Evolutionary conservation across 768 basidiomycete genomes (phyloP).

Genomic region (Cystofilobasidium capitatum): DNA sequence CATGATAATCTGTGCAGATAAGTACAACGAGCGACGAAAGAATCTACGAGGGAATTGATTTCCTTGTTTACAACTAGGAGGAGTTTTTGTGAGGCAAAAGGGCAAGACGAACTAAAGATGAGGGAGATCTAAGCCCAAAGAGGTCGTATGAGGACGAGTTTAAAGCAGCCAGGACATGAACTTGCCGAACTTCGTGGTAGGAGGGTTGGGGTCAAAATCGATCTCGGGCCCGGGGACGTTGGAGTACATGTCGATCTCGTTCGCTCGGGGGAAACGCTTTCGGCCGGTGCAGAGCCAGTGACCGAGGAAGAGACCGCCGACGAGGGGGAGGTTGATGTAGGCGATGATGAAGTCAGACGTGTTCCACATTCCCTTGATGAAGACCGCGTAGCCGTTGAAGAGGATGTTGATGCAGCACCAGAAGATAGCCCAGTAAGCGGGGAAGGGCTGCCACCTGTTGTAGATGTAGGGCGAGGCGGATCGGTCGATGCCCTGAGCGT

Average conservation of each 20-base stretch:
- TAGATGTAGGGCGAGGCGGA: slow-evolving; percentile 14
- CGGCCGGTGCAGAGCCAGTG: slow-evolving; percentile 27
- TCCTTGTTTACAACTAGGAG: not conserved
- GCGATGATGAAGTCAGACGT: slow-evolving; percentile 30
- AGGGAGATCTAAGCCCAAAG: not conserved
- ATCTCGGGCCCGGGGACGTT: slow-evolving; percentile 28
- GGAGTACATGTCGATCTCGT: slow-evolving; percentile 30
- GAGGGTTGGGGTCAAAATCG: slow-evolving; percentile 23
- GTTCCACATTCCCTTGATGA: slow-evolving; percentile 31
- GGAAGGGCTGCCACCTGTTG: slow-evolving; percentile 25
- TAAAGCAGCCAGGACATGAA: slow-evolving; percentile 20
- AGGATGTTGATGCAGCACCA: slow-evolving; percentile 31
- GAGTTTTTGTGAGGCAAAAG: not conserved
- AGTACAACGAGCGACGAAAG: no score
- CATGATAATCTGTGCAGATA: no score
- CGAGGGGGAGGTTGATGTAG: slow-evolving; percentile 30
- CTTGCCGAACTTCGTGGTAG: slow-evolving; percentile 15
- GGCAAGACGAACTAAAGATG: not conserved
- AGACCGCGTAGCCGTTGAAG: slow-evolving; percentile 35
- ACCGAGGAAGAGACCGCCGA: slow-evolving; percentile 21
- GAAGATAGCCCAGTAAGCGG: slow-evolving; percentile 31
- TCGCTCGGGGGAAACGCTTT: slow-evolving; percentile 11
- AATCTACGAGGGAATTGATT: not conserved
- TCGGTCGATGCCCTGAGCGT: slow-evolving; percentile 21
- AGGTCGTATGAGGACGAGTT: not conserved